Conservation (phyloP, 139 green algal genomes). For the Desmodesmus armatus region DNA sequence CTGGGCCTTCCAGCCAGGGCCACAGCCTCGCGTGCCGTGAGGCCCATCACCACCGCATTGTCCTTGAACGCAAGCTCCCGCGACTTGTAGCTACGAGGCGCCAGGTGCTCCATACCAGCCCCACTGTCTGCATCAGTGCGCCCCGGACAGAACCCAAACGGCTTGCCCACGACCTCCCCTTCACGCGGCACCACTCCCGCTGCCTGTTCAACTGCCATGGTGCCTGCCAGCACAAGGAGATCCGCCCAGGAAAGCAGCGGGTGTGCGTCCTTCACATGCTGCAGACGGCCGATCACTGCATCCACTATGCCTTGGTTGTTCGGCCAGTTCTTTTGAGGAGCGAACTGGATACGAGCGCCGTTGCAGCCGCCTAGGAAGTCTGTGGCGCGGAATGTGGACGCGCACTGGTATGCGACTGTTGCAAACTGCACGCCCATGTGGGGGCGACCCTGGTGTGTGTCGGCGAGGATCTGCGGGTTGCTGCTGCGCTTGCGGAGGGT, state of each 20-base stretch:
- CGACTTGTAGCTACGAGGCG: slow-evolving; percentile 24
- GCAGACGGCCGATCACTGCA: too few relatives aligned
- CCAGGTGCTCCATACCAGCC: slow-evolving; percentile 9
- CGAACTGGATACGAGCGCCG: slow-evolving; percentile 51
- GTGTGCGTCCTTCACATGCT: background rate
- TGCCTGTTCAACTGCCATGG: background rate
- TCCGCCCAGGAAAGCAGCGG: slow-evolving; percentile 46
- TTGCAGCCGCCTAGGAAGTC: slow-evolving; percentile 63
- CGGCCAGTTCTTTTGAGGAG: slow-evolving; percentile 56
- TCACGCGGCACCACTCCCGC: background rate
- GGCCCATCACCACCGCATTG: slow-evolving; percentile 38
- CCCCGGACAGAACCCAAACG: slow-evolving; percentile 50
- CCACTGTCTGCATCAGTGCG: slow-evolving; percentile 40
- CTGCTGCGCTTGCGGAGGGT: background rate
- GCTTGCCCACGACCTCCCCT: too few relatives aligned
- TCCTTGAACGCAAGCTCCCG: slow-evolving; percentile 22
- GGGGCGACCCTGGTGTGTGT: slow-evolving; percentile 29
- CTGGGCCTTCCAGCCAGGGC: slow-evolving; percentile 46
- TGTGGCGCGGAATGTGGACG: slow-evolving; percentile 49
- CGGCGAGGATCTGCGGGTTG: background rate
- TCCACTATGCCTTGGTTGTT: slow-evolving; percentile 40
- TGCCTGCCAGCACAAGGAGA: slow-evolving; percentile 59
- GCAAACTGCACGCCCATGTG: slow-evolving; percentile 51
- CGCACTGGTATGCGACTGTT: slow-evolving; percentile 55
- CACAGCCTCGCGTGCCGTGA: slow-evolving; percentile 35